phyloP scores from a whole-genome alignment of 2,329 filamentous ascomycete species.

The Penicillium sp. region DNA sequence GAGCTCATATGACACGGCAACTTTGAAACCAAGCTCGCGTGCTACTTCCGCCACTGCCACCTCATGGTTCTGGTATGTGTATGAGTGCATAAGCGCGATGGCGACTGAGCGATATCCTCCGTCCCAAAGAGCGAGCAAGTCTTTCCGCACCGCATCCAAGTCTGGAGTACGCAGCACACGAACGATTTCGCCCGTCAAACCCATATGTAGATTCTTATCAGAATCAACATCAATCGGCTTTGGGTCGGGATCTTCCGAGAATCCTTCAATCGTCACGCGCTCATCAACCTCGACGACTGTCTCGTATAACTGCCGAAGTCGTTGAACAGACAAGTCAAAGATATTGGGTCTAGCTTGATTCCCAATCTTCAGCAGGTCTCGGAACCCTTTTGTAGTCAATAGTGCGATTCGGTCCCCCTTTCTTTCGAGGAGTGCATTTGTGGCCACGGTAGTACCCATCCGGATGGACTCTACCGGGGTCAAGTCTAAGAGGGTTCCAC shows the following conservation, averaged over 20 bases:
- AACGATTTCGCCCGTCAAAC: conserved; percentile 65
- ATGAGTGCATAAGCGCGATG: conserved; percentile 83
- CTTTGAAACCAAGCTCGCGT: conserved; percentile 71
- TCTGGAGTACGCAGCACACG: conserved; percentile 62
- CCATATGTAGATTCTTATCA: conserved; percentile 60
- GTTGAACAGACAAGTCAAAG: conserved; percentile 81
- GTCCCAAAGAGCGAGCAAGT: conserved; percentile 65
- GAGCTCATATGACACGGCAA: conserved; percentile 72
- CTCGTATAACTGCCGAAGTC: conserved; percentile 79
- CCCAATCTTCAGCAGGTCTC: conserved; percentile 77
- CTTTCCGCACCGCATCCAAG: conserved; percentile 52
- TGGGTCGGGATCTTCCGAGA: conserved; percentile 60
- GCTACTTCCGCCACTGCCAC: conserved; percentile 71
- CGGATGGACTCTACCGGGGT: conserved; percentile 55
- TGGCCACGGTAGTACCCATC: conserved; percentile 92
- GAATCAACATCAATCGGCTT: conserved; percentile 5
- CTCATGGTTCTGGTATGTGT: conserved; percentile 83
- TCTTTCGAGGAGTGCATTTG: conserved; percentile 80
- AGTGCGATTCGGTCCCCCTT: conserved; percentile 85
- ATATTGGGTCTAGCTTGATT: conserved; percentile 85
- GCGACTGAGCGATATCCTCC: conserved; percentile 73
- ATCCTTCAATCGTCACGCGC: conserved; percentile 52
- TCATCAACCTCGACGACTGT: conserved; percentile 78
- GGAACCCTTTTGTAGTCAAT: conserved; percentile 79
- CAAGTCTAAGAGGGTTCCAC: conserved; percentile 12